phyloP scores from a whole-genome alignment of 2,329 filamentous ascomycete species.

The Biscogniauxia sp. region DNA sequence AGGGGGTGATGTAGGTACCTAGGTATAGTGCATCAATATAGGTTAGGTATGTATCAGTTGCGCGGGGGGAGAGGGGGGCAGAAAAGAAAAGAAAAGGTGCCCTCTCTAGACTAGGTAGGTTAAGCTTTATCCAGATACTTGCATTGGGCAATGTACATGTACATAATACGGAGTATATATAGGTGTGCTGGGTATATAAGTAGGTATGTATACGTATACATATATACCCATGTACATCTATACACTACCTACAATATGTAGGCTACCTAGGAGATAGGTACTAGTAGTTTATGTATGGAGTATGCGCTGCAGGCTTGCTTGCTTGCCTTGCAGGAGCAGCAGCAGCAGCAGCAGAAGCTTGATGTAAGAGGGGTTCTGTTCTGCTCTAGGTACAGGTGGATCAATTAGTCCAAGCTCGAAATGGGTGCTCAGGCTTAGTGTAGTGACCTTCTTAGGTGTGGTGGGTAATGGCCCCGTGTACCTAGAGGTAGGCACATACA shows the following conservation, averaged over 20 bases:
- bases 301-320: conserved; percentile 1
- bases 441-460: conserved; percentile 6
- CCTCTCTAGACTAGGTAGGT: too few species aligned
- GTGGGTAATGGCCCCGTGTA: neutral
- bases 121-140: too few species aligned
- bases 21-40: neutral
- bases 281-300: conserved; percentile 8
- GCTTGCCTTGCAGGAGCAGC: conserved; percentile 15
- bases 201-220: neutral
- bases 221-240: neutral
- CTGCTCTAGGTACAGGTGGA: conserved; percentile 23
- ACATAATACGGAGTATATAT: too few species aligned
- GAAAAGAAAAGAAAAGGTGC: too few species aligned
- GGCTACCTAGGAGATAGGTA: too few species aligned
- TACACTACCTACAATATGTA: neutral
- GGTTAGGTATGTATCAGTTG: neutral
- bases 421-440: conserved; percentile 17
- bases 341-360: conserved; percentile 18
- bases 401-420: conserved; percentile 19
- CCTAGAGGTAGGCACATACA: too few species aligned
- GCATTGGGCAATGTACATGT: too few species aligned
- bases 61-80: too few species aligned
- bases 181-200: neutral
- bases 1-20: neutral
- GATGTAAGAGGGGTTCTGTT: conserved; percentile 21